These are phyloP conservation scores for Malbranchea cinnamomea DNA, from an alignment of 2,329 filamentous ascomycete genomes.

Conservation along the genomic window DNA sequence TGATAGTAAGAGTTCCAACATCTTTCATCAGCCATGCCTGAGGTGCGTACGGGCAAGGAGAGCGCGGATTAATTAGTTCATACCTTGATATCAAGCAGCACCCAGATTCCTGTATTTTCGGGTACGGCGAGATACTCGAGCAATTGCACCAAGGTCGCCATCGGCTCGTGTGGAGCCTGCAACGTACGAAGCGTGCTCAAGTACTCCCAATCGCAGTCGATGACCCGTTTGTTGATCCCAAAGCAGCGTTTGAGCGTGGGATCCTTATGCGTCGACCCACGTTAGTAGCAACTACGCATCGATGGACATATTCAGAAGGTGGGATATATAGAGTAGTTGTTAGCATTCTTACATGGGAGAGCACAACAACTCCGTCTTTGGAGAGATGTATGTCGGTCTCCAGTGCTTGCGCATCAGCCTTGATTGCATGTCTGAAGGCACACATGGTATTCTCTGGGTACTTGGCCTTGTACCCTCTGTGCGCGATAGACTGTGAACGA, in stretches of 20 bases:
- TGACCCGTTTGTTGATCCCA: conserved; percentile 55
- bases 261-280: conserved; percentile 38
- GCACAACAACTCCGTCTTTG: conserved; percentile 66
- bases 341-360: conserved; percentile 52
- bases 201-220: conserved; percentile 63
- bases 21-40: no score
- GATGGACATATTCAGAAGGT: neutral
- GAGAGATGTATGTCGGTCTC: conserved; percentile 83
- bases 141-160: conserved; percentile 63
- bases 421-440: conserved; percentile 59
- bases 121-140: conserved; percentile 55
- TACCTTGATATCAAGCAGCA: conserved; percentile 81
- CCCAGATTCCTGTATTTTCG: conserved; percentile 54
- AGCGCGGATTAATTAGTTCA: conserved; percentile 3
- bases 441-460: conserved; percentile 78
- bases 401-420: conserved; percentile 61
- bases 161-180: conserved; percentile 49
- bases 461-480: conserved; percentile 44
- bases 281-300: neutral
- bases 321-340: neutral
- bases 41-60: conserved; percentile 3
- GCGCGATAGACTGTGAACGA: conserved; percentile 28
- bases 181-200: conserved; percentile 54
- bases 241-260: conserved; percentile 65
- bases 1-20: conserved; percentile 6